Evolutionary conservation across 768 basidiomycete genomes (phyloP), one percentile per base, ranked within the genome.

Genomic region (Mycena galericulata): DNA sequence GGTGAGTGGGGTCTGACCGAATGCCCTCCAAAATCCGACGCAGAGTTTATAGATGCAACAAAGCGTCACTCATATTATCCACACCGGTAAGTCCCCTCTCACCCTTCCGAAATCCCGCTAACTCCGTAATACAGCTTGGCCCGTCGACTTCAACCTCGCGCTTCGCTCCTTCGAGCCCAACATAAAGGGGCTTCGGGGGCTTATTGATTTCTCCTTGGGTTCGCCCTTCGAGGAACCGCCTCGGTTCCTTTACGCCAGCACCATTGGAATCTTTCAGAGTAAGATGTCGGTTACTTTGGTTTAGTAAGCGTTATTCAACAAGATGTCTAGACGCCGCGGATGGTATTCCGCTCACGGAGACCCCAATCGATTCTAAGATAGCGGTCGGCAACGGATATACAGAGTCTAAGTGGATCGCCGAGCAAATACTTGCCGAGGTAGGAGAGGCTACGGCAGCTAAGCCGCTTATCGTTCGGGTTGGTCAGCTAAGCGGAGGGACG

Each of bases 11-110:
- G 74, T 70, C 29, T 20, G 22, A 14, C 8, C 17, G 4, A 18
- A 5, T 1, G 3, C 22, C 41, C 1, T 29, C 0, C 20, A 51
- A 20, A 60, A 32, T 17, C 40, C n/a, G 34, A 43, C 27, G 11
- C 10, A 14, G 34, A 7, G 34, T 36, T 34, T 30, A 36, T 43
- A 79, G 75, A 71, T 80, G 38, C 68, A 72, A 15, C 22, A 55
- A 22, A 75, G 74, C n/a, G 73, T 79, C 10, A 82, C 81, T 15
- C 79, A 78, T 43, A 74, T 84, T 67, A 79, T 82, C 17, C 80
- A 83, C 69, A 78, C 80, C 34, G 79, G 79, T 80, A 45, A 20
- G 2, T 27, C 26, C 1, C 1, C 7, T 14, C 15, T 50, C 20
- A 7, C 12, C 26, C 18, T 34, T 38, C 15, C 2, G 12, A 34